phyloP scores from a whole-genome alignment of 192 early-diverging fungal species.

The Chytriomyces sp. region DNA sequence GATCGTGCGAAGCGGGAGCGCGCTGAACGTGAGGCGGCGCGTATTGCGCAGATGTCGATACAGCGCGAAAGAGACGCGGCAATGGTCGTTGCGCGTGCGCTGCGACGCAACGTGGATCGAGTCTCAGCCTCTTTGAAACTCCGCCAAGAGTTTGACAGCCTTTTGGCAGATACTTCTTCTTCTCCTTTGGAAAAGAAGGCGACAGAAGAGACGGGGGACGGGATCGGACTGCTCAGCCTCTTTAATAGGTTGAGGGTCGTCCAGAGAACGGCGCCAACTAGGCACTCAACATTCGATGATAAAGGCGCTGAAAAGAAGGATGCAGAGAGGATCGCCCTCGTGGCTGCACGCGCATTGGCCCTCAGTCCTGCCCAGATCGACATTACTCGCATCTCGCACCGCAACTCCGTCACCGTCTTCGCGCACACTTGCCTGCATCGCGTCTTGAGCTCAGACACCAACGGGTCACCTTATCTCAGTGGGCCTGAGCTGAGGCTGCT shows the following conservation, averaged over 20 bases:
- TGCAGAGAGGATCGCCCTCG: too few relatives aligned
- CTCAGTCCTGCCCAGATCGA: not conserved
- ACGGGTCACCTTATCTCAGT: not conserved
- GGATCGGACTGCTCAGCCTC: too few relatives aligned
- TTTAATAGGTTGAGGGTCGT: too few relatives aligned
- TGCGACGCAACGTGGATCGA: not conserved
- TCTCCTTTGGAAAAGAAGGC: too few relatives aligned
- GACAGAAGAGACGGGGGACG: too few relatives aligned
- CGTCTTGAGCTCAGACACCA: too few relatives aligned
- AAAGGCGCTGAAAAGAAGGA: too few relatives aligned
- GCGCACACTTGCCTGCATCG: not conserved
- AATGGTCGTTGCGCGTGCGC: not conserved
- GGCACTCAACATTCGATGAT: too few relatives aligned
- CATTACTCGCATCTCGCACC: not conserved
- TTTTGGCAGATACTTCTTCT: too few relatives aligned
- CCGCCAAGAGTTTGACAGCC: too few relatives aligned
- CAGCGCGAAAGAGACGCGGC: not conserved
- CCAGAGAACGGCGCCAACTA: too few relatives aligned
- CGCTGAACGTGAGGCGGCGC: not conserved
- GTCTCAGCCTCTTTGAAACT: not conserved
- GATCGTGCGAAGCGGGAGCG: slow-evolving; percentile 16
- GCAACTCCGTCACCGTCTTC: not conserved
- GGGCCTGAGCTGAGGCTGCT: not conserved
- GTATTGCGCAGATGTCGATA: not conserved
- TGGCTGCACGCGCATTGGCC: not conserved